phyloP scores from a whole-genome alignment of 768 basidiomycete genomes.

The Lyophyllum shimeji region DNA sequence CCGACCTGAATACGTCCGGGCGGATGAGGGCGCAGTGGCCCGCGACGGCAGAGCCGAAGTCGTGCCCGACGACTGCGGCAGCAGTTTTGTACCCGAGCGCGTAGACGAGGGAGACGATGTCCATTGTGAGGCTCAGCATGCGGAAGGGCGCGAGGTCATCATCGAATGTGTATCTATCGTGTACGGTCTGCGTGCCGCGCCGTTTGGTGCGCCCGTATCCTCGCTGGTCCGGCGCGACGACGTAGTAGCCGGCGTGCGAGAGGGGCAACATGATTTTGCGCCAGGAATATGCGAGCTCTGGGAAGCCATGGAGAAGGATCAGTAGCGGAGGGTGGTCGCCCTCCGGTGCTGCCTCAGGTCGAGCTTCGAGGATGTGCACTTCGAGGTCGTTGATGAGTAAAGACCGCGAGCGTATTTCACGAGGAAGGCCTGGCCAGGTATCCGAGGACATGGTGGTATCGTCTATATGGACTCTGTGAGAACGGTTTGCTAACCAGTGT shows the following conservation, averaged over 20 bases:
- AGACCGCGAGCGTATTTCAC: constrained; percentile 35
- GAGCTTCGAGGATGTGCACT: constrained; percentile 52
- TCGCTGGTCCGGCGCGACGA: constrained; percentile 63
- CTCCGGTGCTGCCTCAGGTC: constrained; percentile 20
- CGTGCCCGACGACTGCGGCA: constrained; percentile 58
- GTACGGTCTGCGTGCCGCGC: neutral
- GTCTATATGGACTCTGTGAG: neutral
- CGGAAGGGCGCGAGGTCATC: constrained; percentile 53
- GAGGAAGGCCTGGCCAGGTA: constrained; percentile 21
- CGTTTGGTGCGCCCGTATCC: constrained; percentile 48
- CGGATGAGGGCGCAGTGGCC: constrained; percentile 52
- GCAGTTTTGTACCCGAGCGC: constrained; percentile 48
- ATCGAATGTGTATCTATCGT: constrained; percentile 34
- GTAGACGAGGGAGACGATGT: constrained; percentile 50
- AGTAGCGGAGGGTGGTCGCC: constrained; percentile 40
- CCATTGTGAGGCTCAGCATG: constrained; percentile 49
- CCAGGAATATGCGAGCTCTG: constrained; percentile 68
- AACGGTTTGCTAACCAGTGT: neutral
- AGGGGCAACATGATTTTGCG: constrained; percentile 56
- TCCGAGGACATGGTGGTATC: constrained; percentile 1
- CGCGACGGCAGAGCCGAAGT: constrained; percentile 56
- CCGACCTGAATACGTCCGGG: constrained; percentile 54
- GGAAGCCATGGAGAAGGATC: constrained; percentile 65
- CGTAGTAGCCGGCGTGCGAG: constrained; percentile 50
- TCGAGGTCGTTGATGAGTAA: constrained; percentile 47